Evolutionary conservation across 495 filamentous ascomycete species (phyloP).

Genomic region (Aspergillus olivimuriae): DNA sequence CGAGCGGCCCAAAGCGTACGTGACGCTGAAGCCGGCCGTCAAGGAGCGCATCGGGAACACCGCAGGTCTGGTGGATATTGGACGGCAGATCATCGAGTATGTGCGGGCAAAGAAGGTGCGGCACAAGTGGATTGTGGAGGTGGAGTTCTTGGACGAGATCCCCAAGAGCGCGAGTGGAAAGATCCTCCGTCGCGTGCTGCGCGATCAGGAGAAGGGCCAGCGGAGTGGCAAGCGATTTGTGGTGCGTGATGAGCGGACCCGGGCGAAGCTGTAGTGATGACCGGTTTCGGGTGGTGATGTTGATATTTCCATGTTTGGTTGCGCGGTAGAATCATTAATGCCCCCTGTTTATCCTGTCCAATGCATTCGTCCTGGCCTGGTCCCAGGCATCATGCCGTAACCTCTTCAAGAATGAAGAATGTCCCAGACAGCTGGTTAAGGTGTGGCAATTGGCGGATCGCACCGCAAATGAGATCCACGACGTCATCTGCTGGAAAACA

Average conservation of each 20-base stretch:
- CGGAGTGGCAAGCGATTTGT: constrained; percentile 20
- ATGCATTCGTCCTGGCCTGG: no score
- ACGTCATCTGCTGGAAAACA: no score
- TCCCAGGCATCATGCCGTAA: no score
- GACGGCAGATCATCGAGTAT: constrained; percentile 39
- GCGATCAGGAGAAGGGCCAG: constrained; percentile 27
- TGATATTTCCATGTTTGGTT: no score
- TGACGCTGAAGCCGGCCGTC: constrained; percentile 40
- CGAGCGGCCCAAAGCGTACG: constrained; percentile 59
- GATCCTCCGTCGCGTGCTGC: constrained; percentile 56
- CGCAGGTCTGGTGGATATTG: constrained; percentile 6
- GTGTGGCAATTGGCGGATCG: no score
- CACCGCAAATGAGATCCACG: no score
- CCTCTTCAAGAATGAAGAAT: no score
- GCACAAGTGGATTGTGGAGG: constrained; percentile 61
- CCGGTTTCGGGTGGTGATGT: no score
- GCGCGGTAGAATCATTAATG: no score
- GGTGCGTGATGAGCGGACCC: constrained; percentile 29
- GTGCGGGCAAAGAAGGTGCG: constrained; percentile 56
- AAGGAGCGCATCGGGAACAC: constrained; percentile 3
- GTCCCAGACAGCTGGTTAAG: no score
- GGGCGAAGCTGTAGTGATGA: constrained; percentile 35
- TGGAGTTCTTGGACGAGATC: constrained; percentile 56
- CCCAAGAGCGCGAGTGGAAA: constrained; percentile 66
- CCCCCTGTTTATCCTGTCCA: no score